These are phyloP conservation scores for Talaromyces sp. DNA, from an alignment of 2,329 filamentous ascomycete genomes.

Conservation along the genomic window DNA sequence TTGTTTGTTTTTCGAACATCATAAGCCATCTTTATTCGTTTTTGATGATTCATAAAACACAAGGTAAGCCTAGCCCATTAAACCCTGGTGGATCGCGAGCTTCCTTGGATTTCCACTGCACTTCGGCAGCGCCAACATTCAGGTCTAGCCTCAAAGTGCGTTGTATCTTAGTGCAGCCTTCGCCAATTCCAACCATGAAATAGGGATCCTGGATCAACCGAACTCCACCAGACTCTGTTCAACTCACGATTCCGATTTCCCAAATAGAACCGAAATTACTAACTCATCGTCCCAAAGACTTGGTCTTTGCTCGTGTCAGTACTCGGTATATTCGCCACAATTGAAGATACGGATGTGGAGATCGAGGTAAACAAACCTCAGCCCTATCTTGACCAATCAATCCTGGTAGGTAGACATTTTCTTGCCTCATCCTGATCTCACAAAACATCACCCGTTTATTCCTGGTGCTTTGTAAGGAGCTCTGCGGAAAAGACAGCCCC, in stretches of 20 bases:
- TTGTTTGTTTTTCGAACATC: slow-evolving; percentile 3
- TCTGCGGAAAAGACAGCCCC: not conserved
- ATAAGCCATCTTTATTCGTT: not conserved
- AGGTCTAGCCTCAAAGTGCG: not conserved
- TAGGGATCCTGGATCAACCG: not conserved
- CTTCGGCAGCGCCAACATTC: not conserved
- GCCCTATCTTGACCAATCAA: slow-evolving; percentile 7
- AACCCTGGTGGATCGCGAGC: slow-evolving; percentile 4
- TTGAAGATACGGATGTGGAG: not conserved
- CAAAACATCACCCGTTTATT: not conserved
- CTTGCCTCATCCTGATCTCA: slow-evolving; percentile 4
- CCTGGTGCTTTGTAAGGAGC: not conserved
- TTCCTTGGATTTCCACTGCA: not conserved
- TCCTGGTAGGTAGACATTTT: slow-evolving; percentile 3
- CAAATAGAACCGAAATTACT: not conserved
- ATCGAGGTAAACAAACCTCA: slow-evolving; percentile 5
- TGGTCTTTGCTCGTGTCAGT: not conserved
- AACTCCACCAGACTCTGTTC: not conserved
- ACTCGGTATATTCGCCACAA: not conserved
- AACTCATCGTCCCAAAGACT: not conserved
- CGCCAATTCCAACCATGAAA: not conserved
- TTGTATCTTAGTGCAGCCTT: slow-evolving; percentile 6
- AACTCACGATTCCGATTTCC: not conserved
- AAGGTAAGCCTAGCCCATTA: slow-evolving; percentile 3
- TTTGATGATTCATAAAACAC: not conserved